Conservation (phyloP, 1,284 basidiomycete genomes). For the Volvariella surrecta region DNA sequence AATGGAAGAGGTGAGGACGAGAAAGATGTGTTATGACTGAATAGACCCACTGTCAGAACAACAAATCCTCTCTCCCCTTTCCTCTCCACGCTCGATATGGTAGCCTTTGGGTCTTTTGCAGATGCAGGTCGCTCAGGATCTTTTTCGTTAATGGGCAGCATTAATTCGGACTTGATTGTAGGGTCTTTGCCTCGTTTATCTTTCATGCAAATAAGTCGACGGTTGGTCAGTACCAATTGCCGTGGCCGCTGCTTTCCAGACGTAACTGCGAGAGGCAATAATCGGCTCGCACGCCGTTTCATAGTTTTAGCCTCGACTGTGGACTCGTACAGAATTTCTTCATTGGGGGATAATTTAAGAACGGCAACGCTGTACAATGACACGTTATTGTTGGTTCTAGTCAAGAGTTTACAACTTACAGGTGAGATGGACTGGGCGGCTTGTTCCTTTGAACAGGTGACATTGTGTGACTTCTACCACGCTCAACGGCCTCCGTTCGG, state of each 20-base stretch:
- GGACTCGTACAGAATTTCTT: constrained; percentile 41
- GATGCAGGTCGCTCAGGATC: constrained; percentile 25
- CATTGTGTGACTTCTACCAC: constrained; percentile 45
- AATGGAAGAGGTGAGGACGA: too few species aligned
- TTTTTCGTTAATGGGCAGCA: constrained; percentile 26
- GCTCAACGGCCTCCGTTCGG: constrained; percentile 12
- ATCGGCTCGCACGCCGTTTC: constrained; percentile 49
- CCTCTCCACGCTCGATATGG: constrained; percentile 39
- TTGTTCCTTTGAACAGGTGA: constrained; percentile 51
- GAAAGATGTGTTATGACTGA: background rate
- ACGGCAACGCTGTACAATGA: constrained; percentile 27
- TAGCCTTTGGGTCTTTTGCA: constrained; percentile 27
- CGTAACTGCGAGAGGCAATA: constrained; percentile 46
- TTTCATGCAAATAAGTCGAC: constrained; percentile 51
- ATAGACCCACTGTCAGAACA: constrained; percentile 45
- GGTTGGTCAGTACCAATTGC: constrained; percentile 50
- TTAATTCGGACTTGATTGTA: constrained; percentile 41
- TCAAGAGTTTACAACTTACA: constrained; percentile 11
- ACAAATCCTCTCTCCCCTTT: constrained; percentile 55
- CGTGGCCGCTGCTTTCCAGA: constrained; percentile 44
- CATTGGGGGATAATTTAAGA: constrained; percentile 32
- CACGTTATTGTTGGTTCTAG: background rate
- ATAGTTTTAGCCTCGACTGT: constrained; percentile 45
- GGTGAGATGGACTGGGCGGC: constrained; percentile 27
- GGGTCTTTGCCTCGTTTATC: constrained; percentile 25